Percentiles rank a stretch among this genome's conserved stretches.
These are phyloP conservation scores for Herpetomonas samuelpessoai DNA, from an alignment of 208 protist genomes.

Conservation along the genomic window DNA sequence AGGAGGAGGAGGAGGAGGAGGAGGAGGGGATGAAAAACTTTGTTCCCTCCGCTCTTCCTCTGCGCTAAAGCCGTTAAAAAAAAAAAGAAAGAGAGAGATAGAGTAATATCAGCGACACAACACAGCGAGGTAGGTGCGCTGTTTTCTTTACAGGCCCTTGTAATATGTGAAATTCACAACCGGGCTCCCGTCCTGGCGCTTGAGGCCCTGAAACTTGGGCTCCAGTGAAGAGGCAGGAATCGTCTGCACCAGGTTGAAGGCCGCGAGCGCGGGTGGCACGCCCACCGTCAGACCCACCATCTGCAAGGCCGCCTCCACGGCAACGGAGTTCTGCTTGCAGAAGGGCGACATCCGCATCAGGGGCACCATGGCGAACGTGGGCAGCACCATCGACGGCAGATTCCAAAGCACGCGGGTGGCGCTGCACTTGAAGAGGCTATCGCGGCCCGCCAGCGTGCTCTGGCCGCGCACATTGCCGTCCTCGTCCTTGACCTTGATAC, in stretches of 20 bases:
- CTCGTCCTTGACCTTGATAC: slow-evolving; percentile 86
- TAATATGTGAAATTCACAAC: slow-evolving; percentile 75
- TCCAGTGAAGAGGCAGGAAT: slow-evolving; percentile 56
- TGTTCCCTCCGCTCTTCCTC: too few relatives aligned
- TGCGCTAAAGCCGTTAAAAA: too few relatives aligned
- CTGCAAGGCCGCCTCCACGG: slow-evolving; percentile 58
- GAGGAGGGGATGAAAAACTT: too few relatives aligned
- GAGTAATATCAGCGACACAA: too few relatives aligned
- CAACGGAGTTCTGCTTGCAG: slow-evolving; percentile 26
- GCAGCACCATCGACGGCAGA: slow-evolving; percentile 84
- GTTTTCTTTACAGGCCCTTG: slow-evolving; percentile 67
- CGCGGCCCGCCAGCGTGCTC: slow-evolving; percentile 68
- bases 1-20: too few relatives aligned
- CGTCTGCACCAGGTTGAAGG: slow-evolving; percentile 53
- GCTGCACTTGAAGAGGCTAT: slow-evolving; percentile 78
- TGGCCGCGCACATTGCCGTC: slow-evolving; percentile 70
- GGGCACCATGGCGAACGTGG: slow-evolving; percentile 78
- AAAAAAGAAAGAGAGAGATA: too few relatives aligned
- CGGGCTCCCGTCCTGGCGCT: slow-evolving; percentile 55
- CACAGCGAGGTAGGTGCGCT: background rate
- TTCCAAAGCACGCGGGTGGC: slow-evolving; percentile 78
- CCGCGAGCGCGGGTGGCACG: slow-evolving; percentile 70
- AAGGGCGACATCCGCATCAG: slow-evolving; percentile 33
- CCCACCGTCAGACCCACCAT: slow-evolving; percentile 63
- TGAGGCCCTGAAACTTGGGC: slow-evolving; percentile 57